Conservation (phyloP, 1,284 basidiomycete species). For the Boletus sp. region DNA sequence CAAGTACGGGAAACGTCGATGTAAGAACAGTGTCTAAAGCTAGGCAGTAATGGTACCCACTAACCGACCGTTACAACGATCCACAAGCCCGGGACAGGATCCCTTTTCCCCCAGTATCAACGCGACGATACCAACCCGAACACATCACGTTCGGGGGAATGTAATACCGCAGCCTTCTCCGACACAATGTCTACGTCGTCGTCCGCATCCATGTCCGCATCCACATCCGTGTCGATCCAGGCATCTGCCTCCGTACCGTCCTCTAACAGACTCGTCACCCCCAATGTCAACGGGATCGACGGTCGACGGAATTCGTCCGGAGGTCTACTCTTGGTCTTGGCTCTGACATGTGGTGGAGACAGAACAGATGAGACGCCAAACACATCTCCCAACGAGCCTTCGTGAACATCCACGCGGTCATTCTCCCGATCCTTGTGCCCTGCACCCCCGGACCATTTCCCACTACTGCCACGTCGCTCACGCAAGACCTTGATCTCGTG, state of each 20-base stretch:
- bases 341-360: slow-evolving; percentile 1
- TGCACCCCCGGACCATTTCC: slow-evolving; percentile 8
- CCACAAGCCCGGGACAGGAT: too few species aligned
- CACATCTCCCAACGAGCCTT: slow-evolving; percentile 16
- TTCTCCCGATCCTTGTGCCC: slow-evolving; percentile 23
- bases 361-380: slow-evolving; percentile 7
- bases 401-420: not conserved
- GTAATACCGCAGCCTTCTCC: slow-evolving; percentile 20
- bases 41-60: too few species aligned
- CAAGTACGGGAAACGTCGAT: too few species aligned
- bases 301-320: slow-evolving; percentile 9
- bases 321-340: not conserved
- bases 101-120: not conserved
- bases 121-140: slow-evolving; percentile 1
- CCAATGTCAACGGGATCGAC: slow-evolving; percentile 17
- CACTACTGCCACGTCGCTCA: slow-evolving; percentile 18
- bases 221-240: slow-evolving; percentile 38
- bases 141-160: slow-evolving; percentile 18
- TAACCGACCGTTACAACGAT: too few species aligned
- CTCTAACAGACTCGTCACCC: slow-evolving; percentile 7
- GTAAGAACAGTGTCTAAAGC: too few species aligned
- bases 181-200: slow-evolving; percentile 11
- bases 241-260: slow-evolving; percentile 25
- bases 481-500: slow-evolving; percentile 57
- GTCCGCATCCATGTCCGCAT: slow-evolving; percentile 34